Evolutionary conservation across 257 asterid species (phyloP), one percentile per base, ranked within the genome.

Genomic region (Lithospermum erythrorhizon): DNA sequence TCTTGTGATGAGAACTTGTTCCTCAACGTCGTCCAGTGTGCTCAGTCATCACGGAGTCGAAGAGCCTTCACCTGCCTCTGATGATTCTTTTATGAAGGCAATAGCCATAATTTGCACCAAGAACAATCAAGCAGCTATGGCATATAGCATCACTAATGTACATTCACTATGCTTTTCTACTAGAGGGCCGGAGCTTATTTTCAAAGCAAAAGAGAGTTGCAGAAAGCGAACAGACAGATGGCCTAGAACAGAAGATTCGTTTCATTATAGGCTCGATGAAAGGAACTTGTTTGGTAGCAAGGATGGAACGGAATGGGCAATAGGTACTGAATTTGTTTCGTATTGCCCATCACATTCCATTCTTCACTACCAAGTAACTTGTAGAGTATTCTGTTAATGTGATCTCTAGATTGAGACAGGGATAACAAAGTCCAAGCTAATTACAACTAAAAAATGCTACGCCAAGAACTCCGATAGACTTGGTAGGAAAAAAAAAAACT

Each of bases 1-100:
- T 96, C 97, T 24, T 87, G 97, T 17, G 87, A 90, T 0, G 96
- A 85, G 78, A 82, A 62, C 58, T 66, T 85, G 59, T 90, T 90
- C 84, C 84, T 85, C 53, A 72, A 72, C 54, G 80, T 90, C 4
- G 82, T 90, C 22, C 84, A 76, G 45, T 80, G 87, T 45, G 91
- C 96, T 29, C 78, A 79, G 55, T 78, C 91, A 6, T 94, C 95
- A 47, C 74, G 74, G 9, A 73, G 72, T 55, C 74, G 72, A 27
- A 63, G 81, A 19, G 63, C 73, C 14, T 70, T 74, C 23, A 21
- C 75, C 70, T 76, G 87, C 80, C 67, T 83, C 11, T 84, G 75
- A 76, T 27, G 51, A 18, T 62, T 63, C 65, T 49, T 54, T 65
- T 62, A 29, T 15, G 19, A 48, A 58, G 58, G 47, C 37, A 3